Percentiles rank a stretch among this genome's conserved stretches.
These are phyloP conservation scores for Eimeria tenella DNA, from an alignment of 169 alveolate genomes.

Conservation along the genomic window DNA sequence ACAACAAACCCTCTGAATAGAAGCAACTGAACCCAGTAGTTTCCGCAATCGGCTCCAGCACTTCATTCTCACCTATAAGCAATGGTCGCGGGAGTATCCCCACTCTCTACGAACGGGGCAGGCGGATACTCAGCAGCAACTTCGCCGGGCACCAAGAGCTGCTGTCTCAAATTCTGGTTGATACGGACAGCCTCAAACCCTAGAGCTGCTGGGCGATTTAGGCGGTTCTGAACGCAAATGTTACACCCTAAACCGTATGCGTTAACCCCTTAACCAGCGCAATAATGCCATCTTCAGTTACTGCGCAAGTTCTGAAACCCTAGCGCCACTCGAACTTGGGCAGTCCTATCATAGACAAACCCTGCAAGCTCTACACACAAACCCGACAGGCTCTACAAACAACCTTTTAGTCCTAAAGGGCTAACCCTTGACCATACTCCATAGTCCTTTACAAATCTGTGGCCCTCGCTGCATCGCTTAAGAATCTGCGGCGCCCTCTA, in stretches of 20 bases:
- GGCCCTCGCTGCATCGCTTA: background rate
- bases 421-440: background rate
- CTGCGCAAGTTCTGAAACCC: too few species aligned
- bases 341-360: background rate
- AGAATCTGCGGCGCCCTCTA: background rate
- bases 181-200: constrained; percentile 93
- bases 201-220: constrained; percentile 91
- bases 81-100: constrained; percentile 87
- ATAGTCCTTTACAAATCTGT: background rate
- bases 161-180: constrained; percentile 92
- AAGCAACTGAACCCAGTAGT: background rate
- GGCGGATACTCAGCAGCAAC: constrained; percentile 84
- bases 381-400: background rate
- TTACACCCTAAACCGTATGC: background rate
- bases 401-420: background rate
- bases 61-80: constrained; percentile 86
- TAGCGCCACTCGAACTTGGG: too few species aligned
- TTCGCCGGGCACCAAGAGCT: constrained; percentile 86
- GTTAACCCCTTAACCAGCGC: background rate
- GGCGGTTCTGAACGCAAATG: constrained; percentile 84
- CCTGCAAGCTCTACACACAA: background rate
- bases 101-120: constrained; percentile 87
- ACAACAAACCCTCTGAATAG: background rate
- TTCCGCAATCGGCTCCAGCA: too few species aligned
- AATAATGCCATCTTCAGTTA: too few species aligned